Conservation (phyloP, 2,329 filamentous ascomycete species). For the Pseudogymnoascus sp. region DNA sequence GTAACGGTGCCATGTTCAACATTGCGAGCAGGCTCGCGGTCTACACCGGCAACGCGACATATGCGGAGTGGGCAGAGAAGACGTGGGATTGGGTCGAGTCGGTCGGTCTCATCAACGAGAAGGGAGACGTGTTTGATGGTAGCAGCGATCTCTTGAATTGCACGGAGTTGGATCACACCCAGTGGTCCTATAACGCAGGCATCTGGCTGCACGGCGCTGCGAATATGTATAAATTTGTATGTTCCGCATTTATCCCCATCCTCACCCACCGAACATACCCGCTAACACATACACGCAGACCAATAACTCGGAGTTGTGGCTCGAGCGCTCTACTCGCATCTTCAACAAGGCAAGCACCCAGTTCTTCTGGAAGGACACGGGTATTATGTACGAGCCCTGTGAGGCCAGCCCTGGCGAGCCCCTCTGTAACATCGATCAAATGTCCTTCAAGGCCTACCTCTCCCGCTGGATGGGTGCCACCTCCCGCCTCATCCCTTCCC, state of each 20-base stretch:
- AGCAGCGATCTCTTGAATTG: conserved; percentile 51
- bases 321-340: conserved; percentile 28
- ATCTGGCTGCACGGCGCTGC: conserved; percentile 48
- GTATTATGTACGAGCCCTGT: conserved; percentile 53
- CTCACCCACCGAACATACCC: not conserved
- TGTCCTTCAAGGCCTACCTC: conserved; percentile 61
- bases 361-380: conserved; percentile 27
- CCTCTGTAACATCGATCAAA: conserved; percentile 51
- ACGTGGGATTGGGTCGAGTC: conserved; percentile 61
- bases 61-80: conserved; percentile 66
- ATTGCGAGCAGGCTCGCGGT: conserved; percentile 59
- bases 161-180: conserved; percentile 48
- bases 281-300: conserved; percentile 35
- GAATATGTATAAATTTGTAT: conserved; percentile 42
- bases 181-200: conserved; percentile 62
- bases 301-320: conserved; percentile 32
- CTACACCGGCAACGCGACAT: conserved; percentile 69
- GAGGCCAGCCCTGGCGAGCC: conserved; percentile 52
- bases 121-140: conserved; percentile 49
- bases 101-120: conserved; percentile 50
- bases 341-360: conserved; percentile 32
- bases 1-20: conserved; percentile 52
- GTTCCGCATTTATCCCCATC: conserved; percentile 15
- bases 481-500: conserved; percentile 52
- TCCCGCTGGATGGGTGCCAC: conserved; percentile 53